A percentile compares a stretch with the other conserved stretches of the same genome.
These are phyloP conservation scores for Leccinellum albellum DNA, from an alignment of 768 basidiomycete species.

Conservation along the genomic window DNA sequence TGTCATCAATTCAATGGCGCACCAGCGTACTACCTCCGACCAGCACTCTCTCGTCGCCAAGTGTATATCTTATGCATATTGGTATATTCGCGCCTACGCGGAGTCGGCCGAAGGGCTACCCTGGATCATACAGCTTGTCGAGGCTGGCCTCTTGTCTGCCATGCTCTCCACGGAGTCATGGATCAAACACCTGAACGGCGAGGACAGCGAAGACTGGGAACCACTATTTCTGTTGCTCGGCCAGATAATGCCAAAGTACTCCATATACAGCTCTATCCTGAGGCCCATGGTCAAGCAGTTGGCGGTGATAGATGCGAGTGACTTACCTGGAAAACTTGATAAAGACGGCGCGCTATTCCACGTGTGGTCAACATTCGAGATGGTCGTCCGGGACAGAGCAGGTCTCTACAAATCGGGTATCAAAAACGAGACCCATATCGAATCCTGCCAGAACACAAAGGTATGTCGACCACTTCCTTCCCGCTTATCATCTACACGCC, in stretches of 20 bases:
- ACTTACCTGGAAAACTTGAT: constrained; percentile 13
- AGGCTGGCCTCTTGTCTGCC: constrained; percentile 23
- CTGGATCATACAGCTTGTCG: constrained; percentile 24
- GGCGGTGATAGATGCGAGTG: constrained; percentile 10
- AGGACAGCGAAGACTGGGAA: constrained; percentile 28
- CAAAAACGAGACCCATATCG: constrained; percentile 12
- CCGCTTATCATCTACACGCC: neutral
- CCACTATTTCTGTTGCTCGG: constrained; percentile 22
- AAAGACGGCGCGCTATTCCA: constrained; percentile 13
- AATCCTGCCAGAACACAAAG: constrained; percentile 26
- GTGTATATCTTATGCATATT: constrained; percentile 27
- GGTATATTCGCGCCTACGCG: constrained; percentile 28
- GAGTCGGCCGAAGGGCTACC: constrained; percentile 25
- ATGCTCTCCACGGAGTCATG: constrained; percentile 27
- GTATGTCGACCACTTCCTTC: constrained; percentile 5
- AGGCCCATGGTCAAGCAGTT: constrained; percentile 14
- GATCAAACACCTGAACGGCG: constrained; percentile 18
- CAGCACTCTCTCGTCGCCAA: constrained; percentile 18
- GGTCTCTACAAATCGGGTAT: constrained; percentile 5
- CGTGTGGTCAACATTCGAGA: constrained; percentile 22
- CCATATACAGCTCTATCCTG: constrained; percentile 22
- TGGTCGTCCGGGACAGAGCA: constrained; percentile 13
- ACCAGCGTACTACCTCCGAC: neutral
- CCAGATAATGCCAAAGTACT: constrained; percentile 26
- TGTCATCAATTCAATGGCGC: constrained; percentile 16